Evolutionary conservation across 2,329 filamentous ascomycete genomes (phyloP).

Genomic region (Grosmannia penicillata): DNA sequence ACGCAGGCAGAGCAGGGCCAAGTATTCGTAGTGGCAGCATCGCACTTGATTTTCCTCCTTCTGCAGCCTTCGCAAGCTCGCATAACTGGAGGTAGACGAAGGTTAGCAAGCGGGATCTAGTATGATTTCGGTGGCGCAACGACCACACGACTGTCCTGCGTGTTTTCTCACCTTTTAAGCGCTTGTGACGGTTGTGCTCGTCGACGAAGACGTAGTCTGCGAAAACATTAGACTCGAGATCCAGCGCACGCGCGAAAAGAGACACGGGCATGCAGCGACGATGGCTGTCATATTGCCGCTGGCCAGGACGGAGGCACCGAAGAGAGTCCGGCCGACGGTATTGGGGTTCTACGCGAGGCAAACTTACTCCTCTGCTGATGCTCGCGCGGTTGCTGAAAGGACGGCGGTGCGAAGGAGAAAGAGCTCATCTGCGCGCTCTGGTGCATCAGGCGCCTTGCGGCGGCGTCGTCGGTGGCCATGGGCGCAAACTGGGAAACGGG

Average conservation of each 20-base stretch:
- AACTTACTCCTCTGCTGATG: conserved; percentile 64
- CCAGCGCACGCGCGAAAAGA: too few species aligned
- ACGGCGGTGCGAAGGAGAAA: conserved; percentile 60
- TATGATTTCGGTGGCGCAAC: neutral
- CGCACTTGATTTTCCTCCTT: conserved; percentile 93
- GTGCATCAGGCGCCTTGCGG: conserved; percentile 46
- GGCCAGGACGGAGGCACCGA: neutral
- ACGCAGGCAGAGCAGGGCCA: conserved; percentile 96
- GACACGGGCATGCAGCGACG: too few species aligned
- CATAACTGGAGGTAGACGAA: conserved; percentile 56
- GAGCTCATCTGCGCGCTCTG: conserved; percentile 57
- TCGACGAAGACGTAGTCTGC: conserved; percentile 97
- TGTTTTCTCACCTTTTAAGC: conserved; percentile 63
- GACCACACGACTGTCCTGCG: neutral
- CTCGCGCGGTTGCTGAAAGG: conserved; percentile 46
- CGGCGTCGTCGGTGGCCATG: conserved; percentile 47
- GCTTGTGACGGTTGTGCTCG: conserved; percentile 95
- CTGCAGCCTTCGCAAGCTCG: conserved; percentile 92
- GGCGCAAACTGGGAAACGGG: too few species aligned
- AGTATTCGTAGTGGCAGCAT: conserved; percentile 89
- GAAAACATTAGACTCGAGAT: too few species aligned
- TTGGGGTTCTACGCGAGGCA: neutral
- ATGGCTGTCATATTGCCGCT: too few species aligned
- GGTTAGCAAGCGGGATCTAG: too few species aligned
- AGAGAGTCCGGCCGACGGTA: neutral